Conservation (phyloP, 2,329 filamentous ascomycete species). For the Elsinoe batatas region DNA sequence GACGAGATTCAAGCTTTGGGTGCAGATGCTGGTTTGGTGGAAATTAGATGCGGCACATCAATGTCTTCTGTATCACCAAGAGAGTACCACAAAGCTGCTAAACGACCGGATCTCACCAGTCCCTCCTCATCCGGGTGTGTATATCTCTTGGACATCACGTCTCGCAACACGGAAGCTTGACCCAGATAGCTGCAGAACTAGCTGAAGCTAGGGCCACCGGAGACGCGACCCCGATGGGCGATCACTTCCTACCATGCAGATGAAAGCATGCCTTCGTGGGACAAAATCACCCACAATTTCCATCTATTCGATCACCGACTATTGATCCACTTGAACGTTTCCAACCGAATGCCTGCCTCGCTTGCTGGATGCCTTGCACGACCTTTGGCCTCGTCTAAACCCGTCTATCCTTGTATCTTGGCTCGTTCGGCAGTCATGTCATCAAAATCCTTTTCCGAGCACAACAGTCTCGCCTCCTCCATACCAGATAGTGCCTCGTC, state of each 20-base stretch:
- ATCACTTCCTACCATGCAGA: not conserved
- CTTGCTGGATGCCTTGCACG: not conserved
- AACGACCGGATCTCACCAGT: too few species aligned
- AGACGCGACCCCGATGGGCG: not conserved
- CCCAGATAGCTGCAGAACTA: not conserved
- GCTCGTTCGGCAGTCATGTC: not conserved
- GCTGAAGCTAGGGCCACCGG: conserved; percentile 1
- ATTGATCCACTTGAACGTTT: conserved; percentile 1
- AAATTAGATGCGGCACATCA: not conserved
- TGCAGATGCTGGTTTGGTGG: conserved; percentile 6
- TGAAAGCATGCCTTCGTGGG: conserved; percentile 2
- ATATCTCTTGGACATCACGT: not conserved
- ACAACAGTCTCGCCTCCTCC: conserved; percentile 62
- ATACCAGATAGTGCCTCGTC: conserved; percentile 75
- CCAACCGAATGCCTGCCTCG: not conserved
- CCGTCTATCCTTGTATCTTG: not conserved
- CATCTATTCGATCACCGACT: conserved; percentile 8
- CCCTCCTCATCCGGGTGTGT: too few species aligned
- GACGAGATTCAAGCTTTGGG: not conserved
- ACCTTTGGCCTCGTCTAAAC: too few species aligned
- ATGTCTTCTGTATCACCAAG: not conserved
- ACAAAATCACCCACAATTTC: conserved; percentile 3
- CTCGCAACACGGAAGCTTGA: not conserved
- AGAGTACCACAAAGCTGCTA: too few species aligned
- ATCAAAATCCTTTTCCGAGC: conserved; percentile 41